Base-by-base conservation (phyloP, 140 eudicot species). In the Ambrosia hybrid region DNA sequence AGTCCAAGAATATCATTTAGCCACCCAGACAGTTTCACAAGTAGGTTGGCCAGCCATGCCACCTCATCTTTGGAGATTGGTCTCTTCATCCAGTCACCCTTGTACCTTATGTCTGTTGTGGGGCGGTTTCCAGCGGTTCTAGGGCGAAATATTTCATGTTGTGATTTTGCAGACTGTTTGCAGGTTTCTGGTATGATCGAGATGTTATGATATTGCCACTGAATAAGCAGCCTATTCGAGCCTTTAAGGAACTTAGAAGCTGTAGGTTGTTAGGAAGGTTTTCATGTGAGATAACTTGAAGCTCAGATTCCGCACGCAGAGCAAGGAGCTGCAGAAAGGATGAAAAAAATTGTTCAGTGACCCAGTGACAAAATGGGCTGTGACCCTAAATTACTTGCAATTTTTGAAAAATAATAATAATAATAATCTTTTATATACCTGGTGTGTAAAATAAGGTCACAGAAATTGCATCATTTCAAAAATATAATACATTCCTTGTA, bases 21-120 rank as follows among this genome's bases (percentile, higher is more conserved):
- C 91, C 89, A 83, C 15, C 69, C 82, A 3, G 98, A 93, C 9
- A 90, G 16, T 5, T 61, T 66, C 68, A 93, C 87, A 0, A 93
- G 86, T 51, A 93, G 65, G 65, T 67, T 87, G 46, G 93, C 98
- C 13, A 93, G 88, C 95, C 96, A 93, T 56, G 88, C 98, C 67
- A 93, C 83, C 85, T 89, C 98, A 33, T 93, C 98, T 12, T 64
- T 65, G 0, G 98, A 89, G 53, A 87, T 77, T 21, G 96, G 98
- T 78, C 96, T 90, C 74, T 80, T 85, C 91, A 90, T 87, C 96
- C 96, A 87, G 73, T 93, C 96, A 49, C 96, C 97, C 74, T 82
- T 91, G 95, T 85, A 91, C 16, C 87, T 82, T 55, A 82, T 71
- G 51, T 76, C 84, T 0, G 79, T 48, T 64, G 65, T 71, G 8